phyloP scores from a whole-genome alignment of 345 rosid species.

The Eucalyptus globulus region DNA sequence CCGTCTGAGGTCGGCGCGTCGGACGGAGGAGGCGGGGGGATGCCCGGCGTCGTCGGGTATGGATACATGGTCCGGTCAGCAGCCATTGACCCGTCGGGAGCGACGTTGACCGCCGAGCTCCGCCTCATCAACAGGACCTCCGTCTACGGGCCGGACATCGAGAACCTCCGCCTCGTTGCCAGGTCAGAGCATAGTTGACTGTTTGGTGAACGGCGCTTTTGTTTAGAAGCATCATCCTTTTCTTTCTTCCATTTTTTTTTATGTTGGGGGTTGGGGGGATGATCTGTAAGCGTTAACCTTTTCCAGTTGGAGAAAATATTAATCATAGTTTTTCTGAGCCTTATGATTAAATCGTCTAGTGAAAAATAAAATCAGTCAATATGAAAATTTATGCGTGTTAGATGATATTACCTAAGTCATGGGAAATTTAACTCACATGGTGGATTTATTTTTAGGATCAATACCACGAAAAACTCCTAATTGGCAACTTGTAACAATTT shows the following conservation, averaged over 20 bases:
- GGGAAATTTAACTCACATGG: not conserved
- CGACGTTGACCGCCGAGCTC: slow-evolving; percentile 29
- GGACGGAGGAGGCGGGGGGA: not conserved
- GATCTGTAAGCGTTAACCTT: accelerated
- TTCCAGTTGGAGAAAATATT: not conserved
- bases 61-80: slow-evolving; percentile 41
- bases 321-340: too few species aligned
- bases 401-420: not conserved
- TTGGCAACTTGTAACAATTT: accelerated
- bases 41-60: slow-evolving; percentile 6
- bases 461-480: too few species aligned
- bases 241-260: too few species aligned
- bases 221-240: not conserved
- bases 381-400: not conserved
- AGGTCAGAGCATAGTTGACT: not conserved
- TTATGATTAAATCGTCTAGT: not conserved
- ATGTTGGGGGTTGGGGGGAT: too few species aligned
- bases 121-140: slow-evolving; percentile 27
- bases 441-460: too few species aligned
- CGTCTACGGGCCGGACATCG: slow-evolving; percentile 34
- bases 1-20: not conserved
- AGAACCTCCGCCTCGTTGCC: not conserved
- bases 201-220: not conserved
- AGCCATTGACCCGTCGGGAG: slow-evolving; percentile 5
- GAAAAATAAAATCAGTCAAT: not conserved